These are phyloP conservation scores for Candida dubliniensis DNA, from an alignment of 1,139 yeast genomes.

Conservation along the genomic window DNA sequence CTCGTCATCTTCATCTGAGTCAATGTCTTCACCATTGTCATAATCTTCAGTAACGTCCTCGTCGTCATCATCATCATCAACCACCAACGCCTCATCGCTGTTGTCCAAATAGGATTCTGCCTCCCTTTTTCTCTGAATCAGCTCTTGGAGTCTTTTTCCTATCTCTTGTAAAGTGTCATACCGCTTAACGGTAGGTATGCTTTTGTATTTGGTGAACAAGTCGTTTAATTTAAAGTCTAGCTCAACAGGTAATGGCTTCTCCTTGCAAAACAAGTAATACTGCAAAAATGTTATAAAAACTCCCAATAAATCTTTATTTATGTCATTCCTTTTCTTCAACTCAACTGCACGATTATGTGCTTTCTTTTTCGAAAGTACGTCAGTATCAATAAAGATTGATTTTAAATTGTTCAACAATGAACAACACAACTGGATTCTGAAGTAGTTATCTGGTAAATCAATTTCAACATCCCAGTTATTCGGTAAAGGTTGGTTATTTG, in stretches of 20 bases:
- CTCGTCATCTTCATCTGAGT: constrained; percentile 19
- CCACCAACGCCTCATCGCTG: constrained; percentile 14
- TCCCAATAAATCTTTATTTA: constrained; percentile 30
- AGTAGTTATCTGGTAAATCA: constrained; percentile 70
- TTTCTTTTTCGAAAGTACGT: constrained; percentile 9
- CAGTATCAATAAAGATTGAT: constrained; percentile 14
- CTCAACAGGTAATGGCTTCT: constrained; percentile 66
- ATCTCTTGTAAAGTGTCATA: constrained; percentile 45
- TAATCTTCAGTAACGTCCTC: constrained; percentile 21
- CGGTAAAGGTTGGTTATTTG: constrained; percentile 60
- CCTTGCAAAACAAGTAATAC: constrained; percentile 69
- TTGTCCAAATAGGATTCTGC: constrained; percentile 19
- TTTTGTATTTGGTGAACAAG: constrained; percentile 33
- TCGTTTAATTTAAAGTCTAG: constrained; percentile 53
- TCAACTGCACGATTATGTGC: constrained; percentile 10
- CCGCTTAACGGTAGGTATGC: constrained; percentile 30
- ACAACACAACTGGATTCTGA: constrained; percentile 61
- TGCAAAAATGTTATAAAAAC: constrained; percentile 66
- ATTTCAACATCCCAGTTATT: constrained; percentile 34
- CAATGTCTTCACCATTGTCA: constrained; percentile 22
- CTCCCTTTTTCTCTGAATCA: constrained; percentile 20
- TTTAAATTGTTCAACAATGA: constrained; percentile 23
- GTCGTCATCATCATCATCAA: constrained; percentile 17
- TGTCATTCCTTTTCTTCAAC: constrained; percentile 12
- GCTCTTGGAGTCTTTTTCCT: constrained; percentile 33